A percentile compares a stretch with the other conserved stretches of the same genome.
These are phyloP conservation scores for Barnettozyma populi DNA, from an alignment of 805 yeast genomes.

Conservation along the genomic window DNA sequence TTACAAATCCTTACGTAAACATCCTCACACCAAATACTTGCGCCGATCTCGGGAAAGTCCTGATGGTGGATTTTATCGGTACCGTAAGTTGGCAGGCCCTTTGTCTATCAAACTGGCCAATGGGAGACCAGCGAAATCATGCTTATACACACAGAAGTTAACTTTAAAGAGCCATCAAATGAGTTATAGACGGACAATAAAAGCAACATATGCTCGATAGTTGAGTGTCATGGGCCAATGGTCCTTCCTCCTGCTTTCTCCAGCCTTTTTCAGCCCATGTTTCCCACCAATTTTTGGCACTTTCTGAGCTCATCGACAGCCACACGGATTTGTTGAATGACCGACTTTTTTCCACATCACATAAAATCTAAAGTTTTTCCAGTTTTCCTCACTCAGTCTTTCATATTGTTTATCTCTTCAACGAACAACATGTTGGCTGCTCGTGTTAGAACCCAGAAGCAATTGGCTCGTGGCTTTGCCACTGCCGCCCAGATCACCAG, in stretches of 20 bases:
- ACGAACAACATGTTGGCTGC: slow-evolving; percentile 12
- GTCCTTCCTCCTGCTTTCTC: background rate
- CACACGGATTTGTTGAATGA: slow-evolving; percentile 1
- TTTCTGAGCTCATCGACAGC: slow-evolving; percentile 1
- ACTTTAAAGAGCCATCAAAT: background rate
- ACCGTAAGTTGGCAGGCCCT: slow-evolving; percentile 3
- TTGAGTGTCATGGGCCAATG: background rate
- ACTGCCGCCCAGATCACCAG: slow-evolving; percentile 38
- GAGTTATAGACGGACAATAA: background rate
- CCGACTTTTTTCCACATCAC: slow-evolving; percentile 1
- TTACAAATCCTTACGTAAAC: background rate
- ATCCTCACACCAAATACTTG: background rate
- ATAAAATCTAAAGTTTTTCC: slow-evolving; percentile 6
- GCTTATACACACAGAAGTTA: slow-evolving; percentile 2
- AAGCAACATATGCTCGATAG: background rate
- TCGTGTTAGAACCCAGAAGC: slow-evolving; percentile 14
- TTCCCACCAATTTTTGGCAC: background rate
- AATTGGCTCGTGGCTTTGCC: slow-evolving; percentile 34
- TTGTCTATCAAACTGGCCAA: slow-evolving; percentile 1
- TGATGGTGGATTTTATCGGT: slow-evolving; percentile 1
- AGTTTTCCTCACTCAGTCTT: slow-evolving; percentile 1
- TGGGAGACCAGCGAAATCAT: slow-evolving; percentile 1
- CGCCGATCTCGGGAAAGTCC: slow-evolving; percentile 3
- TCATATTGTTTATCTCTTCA: slow-evolving; percentile 2
- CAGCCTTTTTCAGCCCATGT: background rate